A percentile compares a stretch with the other conserved stretches of the same genome.
phyloP scores from a whole-genome alignment of 768 basidiomycete species.

The Collybia nuda region DNA sequence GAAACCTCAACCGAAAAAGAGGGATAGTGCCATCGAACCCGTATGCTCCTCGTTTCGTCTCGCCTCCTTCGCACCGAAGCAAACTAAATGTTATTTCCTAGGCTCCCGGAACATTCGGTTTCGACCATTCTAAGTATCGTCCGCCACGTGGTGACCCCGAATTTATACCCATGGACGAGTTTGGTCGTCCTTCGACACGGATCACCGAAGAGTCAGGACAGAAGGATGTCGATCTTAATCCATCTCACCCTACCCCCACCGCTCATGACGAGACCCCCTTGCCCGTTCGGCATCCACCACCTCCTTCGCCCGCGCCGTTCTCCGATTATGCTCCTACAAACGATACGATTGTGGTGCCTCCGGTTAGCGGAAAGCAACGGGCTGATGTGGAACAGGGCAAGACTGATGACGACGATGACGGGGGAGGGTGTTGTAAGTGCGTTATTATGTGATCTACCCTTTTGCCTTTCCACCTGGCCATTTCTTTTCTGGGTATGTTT shows the following conservation, averaged over 20 bases:
- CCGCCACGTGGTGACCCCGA: constrained; percentile 40
- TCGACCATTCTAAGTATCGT: constrained; percentile 70
- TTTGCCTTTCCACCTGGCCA: background rate
- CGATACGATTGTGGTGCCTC: constrained; percentile 14
- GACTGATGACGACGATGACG: constrained; percentile 48
- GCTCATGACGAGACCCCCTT: constrained; percentile 25
- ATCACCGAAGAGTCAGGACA: constrained; percentile 16
- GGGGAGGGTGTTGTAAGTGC: constrained; percentile 78
- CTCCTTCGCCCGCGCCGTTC: constrained; percentile 63
- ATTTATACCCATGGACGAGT: constrained; percentile 64
- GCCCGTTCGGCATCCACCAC: constrained; percentile 32
- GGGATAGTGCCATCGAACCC: constrained; percentile 47
- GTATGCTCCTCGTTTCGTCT: constrained; percentile 38
- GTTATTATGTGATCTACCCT: constrained; percentile 70
- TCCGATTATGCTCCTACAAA: constrained; percentile 50
- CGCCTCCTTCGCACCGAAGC: background rate
- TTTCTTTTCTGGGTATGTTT: background rate
- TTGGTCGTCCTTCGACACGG: constrained; percentile 43
- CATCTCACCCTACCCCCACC: constrained; percentile 14
- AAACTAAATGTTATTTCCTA: constrained; percentile 20
- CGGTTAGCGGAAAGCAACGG: constrained; percentile 14
- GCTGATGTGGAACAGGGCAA: constrained; percentile 27
- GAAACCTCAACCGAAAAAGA: constrained; percentile 54
- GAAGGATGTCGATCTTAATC: constrained; percentile 18
- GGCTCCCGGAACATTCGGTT: constrained; percentile 86